A percentile compares a stretch with the other conserved stretches of the same genome.
These are phyloP conservation scores for Daldinia eschscholtzii DNA, from an alignment of 2,329 filamentous ascomycete genomes.

Conservation along the genomic window DNA sequence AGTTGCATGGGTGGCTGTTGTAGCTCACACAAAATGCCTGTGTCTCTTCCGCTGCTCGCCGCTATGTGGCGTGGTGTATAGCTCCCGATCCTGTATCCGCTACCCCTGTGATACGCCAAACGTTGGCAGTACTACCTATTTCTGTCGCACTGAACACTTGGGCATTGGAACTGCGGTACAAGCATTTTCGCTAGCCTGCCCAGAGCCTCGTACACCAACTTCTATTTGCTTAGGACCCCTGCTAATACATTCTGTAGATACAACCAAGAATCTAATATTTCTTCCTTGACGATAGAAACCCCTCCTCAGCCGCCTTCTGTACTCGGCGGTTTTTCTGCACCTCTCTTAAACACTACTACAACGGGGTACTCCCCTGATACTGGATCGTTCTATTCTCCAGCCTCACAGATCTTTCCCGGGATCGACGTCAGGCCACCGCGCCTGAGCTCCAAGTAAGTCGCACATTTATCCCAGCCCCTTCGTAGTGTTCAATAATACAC, in stretches of 20 bases:
- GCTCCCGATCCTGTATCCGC: conserved; percentile 58
- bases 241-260: conserved; percentile 62
- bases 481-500: conserved; percentile 34
- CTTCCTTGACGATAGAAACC: conserved; percentile 67
- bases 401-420: conserved; percentile 60
- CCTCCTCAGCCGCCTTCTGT: conserved; percentile 64
- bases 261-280: conserved; percentile 65
- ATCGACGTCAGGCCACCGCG: conserved; percentile 68
- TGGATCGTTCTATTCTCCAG: conserved; percentile 62
- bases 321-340: conserved; percentile 65
- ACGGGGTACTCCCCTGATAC: conserved; percentile 65
- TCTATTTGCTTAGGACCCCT: conserved; percentile 47
- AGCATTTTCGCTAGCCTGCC: conserved; percentile 53
- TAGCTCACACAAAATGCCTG: conserved; percentile 54
- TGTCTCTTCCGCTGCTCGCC: conserved; percentile 53
- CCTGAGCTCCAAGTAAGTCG: conserved; percentile 67
- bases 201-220: conserved; percentile 49
- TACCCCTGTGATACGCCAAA: conserved; percentile 59
- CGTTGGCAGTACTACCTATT: conserved; percentile 60
- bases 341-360: conserved; percentile 60
- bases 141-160: conserved; percentile 51
- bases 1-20: conserved; percentile 55
- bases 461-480: conserved; percentile 40
- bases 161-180: conserved; percentile 54
- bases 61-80: conserved; percentile 55